Conservation (phyloP, 495 filamentous ascomycete genomes). For the Hyaloscypha variabilis region DNA sequence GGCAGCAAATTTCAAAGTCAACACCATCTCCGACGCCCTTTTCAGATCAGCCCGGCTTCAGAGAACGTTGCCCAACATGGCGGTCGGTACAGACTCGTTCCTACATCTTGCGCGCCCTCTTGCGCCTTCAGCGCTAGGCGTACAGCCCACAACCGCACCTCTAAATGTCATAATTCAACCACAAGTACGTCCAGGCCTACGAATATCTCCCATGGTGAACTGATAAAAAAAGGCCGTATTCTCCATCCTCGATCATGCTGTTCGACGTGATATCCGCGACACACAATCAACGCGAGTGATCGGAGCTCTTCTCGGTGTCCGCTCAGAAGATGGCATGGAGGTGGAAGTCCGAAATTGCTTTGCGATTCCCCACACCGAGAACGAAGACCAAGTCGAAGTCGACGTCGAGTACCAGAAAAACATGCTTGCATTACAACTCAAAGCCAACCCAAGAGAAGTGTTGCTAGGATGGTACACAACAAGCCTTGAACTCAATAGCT, state of each 20-base stretch:
- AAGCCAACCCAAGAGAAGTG: conserved; percentile 90
- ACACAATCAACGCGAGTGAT: conserved; percentile 92
- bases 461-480: conserved; percentile 99
- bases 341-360: conserved; percentile 94
- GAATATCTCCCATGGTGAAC: conserved; percentile 1
- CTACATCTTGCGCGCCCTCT: conserved; percentile 93
- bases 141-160: conserved; percentile 82
- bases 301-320: conserved; percentile 87
- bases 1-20: conserved; percentile 6
- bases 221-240: conserved; percentile 73
- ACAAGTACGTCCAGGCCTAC: conserved; percentile 63
- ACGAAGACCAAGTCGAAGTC: conserved; percentile 97
- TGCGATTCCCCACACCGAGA: conserved; percentile 97
- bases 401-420: conserved; percentile 99
- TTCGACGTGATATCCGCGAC: conserved; percentile 67
- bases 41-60: conserved; percentile 14
- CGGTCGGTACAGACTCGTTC: conserved; percentile 75
- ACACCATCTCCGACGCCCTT: conserved; percentile 4
- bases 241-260: conserved; percentile 95
- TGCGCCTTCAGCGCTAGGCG: conserved; percentile 74
- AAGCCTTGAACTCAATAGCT: conserved; percentile 92
- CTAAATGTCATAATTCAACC: conserved; percentile 92
- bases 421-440: conserved; percentile 92
- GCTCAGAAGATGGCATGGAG: conserved; percentile 94
- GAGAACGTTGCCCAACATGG: conserved; percentile 62